These are phyloP conservation scores for Orobanche coerulescens DNA, from an alignment of 257 asterid species.

Conservation along the genomic window DNA sequence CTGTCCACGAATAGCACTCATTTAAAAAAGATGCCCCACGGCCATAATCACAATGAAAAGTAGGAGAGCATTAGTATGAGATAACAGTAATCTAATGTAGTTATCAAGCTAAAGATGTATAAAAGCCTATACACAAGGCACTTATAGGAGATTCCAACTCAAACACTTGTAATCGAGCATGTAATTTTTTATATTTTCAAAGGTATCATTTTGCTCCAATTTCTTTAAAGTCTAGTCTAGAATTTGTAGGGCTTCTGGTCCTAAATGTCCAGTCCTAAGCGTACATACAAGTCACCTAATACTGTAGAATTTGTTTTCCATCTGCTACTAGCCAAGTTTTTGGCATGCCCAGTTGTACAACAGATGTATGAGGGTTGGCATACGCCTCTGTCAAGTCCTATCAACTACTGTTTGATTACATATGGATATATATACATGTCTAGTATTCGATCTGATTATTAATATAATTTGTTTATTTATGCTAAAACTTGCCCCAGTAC, in stretches of 20 bases:
- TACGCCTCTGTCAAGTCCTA: no score
- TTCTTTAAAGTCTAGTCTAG: no score
- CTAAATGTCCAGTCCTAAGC: no score
- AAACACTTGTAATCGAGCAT: no score
- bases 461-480: not conserved
- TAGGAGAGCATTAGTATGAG: not conserved
- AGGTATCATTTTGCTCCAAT: no score
- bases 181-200: no score
- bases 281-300: not conserved
- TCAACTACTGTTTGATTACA: not conserved
- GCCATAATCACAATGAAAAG: not conserved
- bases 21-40: no score
- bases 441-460: not conserved
- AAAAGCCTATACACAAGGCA: not conserved
- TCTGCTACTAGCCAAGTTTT: not conserved
- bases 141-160: no score
- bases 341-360: not conserved
- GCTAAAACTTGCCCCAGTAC: not conserved
- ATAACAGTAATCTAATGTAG: not conserved
- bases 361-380: not conserved
- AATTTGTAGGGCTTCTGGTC: no score
- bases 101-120: not conserved
- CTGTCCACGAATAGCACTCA: not conserved
- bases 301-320: not conserved
- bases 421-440: not conserved